A percentile compares a stretch with the other conserved stretches of the same genome.
These are phyloP conservation scores for Shiraia bambusicola DNA, from an alignment of 2,329 filamentous ascomycete genomes.

Conservation along the genomic window DNA sequence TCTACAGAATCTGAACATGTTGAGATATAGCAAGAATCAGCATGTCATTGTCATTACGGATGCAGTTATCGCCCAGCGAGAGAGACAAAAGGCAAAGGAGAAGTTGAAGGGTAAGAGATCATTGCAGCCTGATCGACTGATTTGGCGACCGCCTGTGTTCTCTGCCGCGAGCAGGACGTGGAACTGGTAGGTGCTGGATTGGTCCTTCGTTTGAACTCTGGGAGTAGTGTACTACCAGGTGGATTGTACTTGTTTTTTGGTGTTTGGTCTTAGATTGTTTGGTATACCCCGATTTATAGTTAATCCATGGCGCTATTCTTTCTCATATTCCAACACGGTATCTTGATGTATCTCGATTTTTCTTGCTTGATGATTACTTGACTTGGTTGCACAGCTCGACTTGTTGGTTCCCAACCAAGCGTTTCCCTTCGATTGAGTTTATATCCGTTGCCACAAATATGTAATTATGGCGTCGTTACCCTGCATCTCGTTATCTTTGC, in stretches of 20 bases:
- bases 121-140: conserved; percentile 76
- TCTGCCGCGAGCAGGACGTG: conserved; percentile 86
- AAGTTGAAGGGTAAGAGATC: conserved; percentile 73
- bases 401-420: too few relatives aligned
- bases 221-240: background rate
- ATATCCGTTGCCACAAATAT: too few relatives aligned
- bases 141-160: conserved; percentile 97
- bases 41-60: conserved; percentile 94
- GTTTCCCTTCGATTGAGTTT: too few relatives aligned
- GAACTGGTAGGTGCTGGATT: conserved; percentile 69
- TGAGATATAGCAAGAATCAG: conserved; percentile 92
- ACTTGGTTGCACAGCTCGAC: background rate
- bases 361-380: background rate
- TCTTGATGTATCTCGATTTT: too few relatives aligned
- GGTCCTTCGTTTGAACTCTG: background rate
- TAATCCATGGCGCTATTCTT: too few relatives aligned
- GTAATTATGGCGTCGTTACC: too few relatives aligned
- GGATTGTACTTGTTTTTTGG: background rate
- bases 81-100: conserved; percentile 75
- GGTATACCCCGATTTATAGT: background rate
- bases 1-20: conserved; percentile 88
- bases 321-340: too few relatives aligned
- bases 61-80: conserved; percentile 68
- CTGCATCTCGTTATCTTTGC: too few relatives aligned
- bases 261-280: background rate